Base-by-base conservation (phyloP, 2,329 filamentous ascomycete species). In the Zymoseptoria crescenta region DNA sequence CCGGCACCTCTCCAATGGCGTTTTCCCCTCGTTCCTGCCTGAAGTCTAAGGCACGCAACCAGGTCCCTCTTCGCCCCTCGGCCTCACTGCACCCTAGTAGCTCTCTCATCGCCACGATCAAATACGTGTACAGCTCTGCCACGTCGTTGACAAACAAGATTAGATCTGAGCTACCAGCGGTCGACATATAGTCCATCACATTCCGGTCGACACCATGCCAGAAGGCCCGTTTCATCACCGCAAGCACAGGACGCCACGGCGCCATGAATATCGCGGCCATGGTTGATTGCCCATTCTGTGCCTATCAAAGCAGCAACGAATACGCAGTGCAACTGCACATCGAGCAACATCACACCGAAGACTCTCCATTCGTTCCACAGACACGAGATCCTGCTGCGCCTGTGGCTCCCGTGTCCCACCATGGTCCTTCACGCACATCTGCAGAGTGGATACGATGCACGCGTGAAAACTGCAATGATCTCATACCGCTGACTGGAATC, bases 391-490 rank as follows among this genome's bases (percentile, higher is more conserved):
- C 52, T 3, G 27, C 41, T 49, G 48, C 48, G 20, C 54, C 60
- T 16, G 35, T 7, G 35, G 35, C 35, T 8, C 35, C 55, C 8
- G 30, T 27, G 27, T 28, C 55, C 49, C 48, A 30, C 27, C 24
- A 54, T 30, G 41, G 13, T 5, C 55, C 57, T 20, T 41, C 9
- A 16, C 30, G 27, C 53, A 55, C 27, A 19, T 27, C 24, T 45
- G 20, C 28, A 60, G 48, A 60, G 20, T 73, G 67, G 63, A 72
- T 74, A 30, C 69, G 69, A 59, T 79, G 78, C 65, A 74, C 76
- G 8, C 71, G 75, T 54, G 63, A 69, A 24, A 72, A 74, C 52
- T 79, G 77, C 68, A 73, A 73, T 57, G 76, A 80, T 62, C 63
- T 73, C 55, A 65, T 80, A 56, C 68, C 71, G 56, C 63, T 77